These are phyloP conservation scores for Globisporangium irregulare DNA, from an alignment of 352 stramenopile species.

Conservation along the genomic window DNA sequence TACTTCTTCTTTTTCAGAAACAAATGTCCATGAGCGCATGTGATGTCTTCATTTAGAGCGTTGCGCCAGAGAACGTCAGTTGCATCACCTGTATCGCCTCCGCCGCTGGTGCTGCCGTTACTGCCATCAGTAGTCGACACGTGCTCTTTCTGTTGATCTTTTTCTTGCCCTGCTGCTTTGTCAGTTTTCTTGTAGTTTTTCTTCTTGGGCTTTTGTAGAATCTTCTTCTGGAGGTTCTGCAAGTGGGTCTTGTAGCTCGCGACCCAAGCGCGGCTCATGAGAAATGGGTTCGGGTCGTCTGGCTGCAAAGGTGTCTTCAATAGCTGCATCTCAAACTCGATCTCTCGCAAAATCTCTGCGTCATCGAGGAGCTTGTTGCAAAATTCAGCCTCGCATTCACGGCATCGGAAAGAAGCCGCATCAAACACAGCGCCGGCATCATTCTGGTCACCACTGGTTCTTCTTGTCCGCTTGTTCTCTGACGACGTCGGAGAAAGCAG, in stretches of 20 bases:
- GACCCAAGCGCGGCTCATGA: conserved; percentile 75
- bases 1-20: conserved; percentile 70
- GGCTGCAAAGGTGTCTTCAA: conserved; percentile 38
- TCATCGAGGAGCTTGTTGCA: conserved; percentile 52
- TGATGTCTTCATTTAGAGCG: conserved; percentile 72
- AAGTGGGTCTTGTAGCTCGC: conserved; percentile 69
- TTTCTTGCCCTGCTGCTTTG: conserved; percentile 18
- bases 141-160: conserved; percentile 9
- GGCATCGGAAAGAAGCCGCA: conserved; percentile 42
- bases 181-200: conserved; percentile 22
- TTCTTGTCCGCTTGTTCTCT: neutral
- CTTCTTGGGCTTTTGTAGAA: conserved; percentile 27
- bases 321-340: conserved; percentile 43
- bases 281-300: conserved; percentile 27
- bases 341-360: conserved; percentile 45
- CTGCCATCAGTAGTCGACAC: neutral
- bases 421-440: conserved; percentile 32
- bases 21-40: conserved; percentile 61
- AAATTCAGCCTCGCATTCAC: conserved; percentile 43
- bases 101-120: neutral
- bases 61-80: conserved; percentile 32
- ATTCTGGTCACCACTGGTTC: conserved; percentile 12
- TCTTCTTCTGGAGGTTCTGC: conserved; percentile 41
- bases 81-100: conserved; percentile 12
- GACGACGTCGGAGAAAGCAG: conserved; percentile 10